A percentile compares a stretch with the other conserved stretches of the same genome.
phyloP scores from a whole-genome alignment of 305 asterid species.

The Solanum hybrid region DNA sequence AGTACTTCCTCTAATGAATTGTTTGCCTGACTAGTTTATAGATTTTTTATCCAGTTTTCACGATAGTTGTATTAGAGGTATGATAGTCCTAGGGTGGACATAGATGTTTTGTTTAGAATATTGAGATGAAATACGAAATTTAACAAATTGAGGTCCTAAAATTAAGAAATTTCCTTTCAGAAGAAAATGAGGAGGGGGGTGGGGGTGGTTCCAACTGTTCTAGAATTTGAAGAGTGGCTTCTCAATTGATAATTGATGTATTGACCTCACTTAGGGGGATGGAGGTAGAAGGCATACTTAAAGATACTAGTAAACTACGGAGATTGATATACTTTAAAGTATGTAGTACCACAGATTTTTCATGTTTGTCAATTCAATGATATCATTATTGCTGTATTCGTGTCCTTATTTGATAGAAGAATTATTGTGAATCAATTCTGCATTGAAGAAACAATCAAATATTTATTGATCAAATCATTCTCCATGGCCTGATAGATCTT shows the following conservation, averaged over 20 bases:
- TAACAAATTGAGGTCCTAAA: background rate
- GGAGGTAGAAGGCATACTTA: background rate
- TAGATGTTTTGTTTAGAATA: background rate
- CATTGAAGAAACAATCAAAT: background rate
- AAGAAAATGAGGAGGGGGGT: background rate
- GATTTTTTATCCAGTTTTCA: background rate
- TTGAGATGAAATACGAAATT: background rate
- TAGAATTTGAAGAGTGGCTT: background rate
- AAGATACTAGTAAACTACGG: background rate
- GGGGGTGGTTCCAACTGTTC: background rate
- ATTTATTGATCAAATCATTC: background rate
- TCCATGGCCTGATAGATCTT: background rate
- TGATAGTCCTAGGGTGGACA: background rate
- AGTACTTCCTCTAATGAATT: background rate
- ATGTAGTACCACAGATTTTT: background rate
- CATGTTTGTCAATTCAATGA: background rate
- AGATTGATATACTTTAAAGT: background rate
- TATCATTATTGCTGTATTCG: background rate
- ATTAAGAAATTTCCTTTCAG: background rate
- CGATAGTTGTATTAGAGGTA: background rate
- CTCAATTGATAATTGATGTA: background rate
- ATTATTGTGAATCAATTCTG: background rate
- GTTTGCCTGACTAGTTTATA: background rate
- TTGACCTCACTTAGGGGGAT: background rate
- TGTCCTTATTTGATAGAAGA: background rate